Conservation (phyloP, 2,329 filamentous ascomycete species). For the Zalaria sp. region DNA sequence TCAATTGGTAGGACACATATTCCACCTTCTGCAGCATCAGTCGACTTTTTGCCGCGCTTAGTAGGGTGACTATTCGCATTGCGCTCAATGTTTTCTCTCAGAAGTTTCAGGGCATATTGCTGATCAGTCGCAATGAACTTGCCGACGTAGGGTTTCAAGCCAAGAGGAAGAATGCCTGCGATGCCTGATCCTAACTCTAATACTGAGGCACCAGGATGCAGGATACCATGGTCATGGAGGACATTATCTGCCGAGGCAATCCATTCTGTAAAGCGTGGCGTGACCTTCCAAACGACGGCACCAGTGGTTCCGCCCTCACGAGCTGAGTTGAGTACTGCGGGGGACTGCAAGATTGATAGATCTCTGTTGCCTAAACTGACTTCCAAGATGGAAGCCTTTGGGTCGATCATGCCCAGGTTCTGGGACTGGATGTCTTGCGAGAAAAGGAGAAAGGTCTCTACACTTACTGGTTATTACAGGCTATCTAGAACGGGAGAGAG, state of each 20-base stretch:
- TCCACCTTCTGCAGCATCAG: neutral
- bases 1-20: slow-evolving; percentile 41
- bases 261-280: slow-evolving; percentile 71
- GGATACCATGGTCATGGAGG: slow-evolving; percentile 42
- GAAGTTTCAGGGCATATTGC: slow-evolving; percentile 61
- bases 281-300: slow-evolving; percentile 82
- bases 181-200: slow-evolving; percentile 85
- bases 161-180: slow-evolving; percentile 62
- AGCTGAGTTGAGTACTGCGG: slow-evolving; percentile 63
- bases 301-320: slow-evolving; percentile 61
- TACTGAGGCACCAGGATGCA: slow-evolving; percentile 43
- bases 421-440: slow-evolving; percentile 58
- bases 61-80: slow-evolving; percentile 28
- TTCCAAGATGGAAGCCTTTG: slow-evolving; percentile 45
- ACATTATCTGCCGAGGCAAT: slow-evolving; percentile 49
- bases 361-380: slow-evolving; percentile 55
- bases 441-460: slow-evolving; percentile 84
- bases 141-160: slow-evolving; percentile 45
- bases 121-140: slow-evolving; percentile 79
- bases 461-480: slow-evolving; percentile 8
- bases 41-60: neutral
- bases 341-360: slow-evolving; percentile 69
- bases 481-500: slow-evolving; percentile 1
- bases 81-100: slow-evolving; percentile 61
- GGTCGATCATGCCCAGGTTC: slow-evolving; percentile 75